Base-by-base conservation (phyloP, 192 early-diverging fungal species). In the Coemansia furcata region DNA sequence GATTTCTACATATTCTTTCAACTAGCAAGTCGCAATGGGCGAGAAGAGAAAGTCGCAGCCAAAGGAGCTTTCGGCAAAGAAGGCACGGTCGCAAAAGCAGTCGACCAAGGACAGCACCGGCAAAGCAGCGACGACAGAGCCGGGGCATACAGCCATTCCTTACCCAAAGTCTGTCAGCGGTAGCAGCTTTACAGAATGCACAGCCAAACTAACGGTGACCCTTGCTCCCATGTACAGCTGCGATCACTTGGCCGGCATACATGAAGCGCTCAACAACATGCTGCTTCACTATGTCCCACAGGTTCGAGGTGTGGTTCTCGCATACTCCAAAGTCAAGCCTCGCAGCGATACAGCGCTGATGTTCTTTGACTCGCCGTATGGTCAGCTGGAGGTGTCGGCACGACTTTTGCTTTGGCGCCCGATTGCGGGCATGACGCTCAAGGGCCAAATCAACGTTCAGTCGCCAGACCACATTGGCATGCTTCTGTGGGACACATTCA, bases 391-490 rank as follows among this genome's bases (percentile, higher is more conserved):
- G 54, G 84, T 97, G 29, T 68, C 76, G 10, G 89, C 83, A 3
- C 85, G 79, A 32, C 84, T 97, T 19, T 75, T 90, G 64, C 85
- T 94, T 30, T 97, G 94, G 87, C 77, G 88, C 55, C 96, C 96
- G 4, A 72, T 76, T 58, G 85, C 87, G 49, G 91, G 90, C 58
- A 79, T 69, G 76, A 29, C 50, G 19, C 65, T 72, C 46, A 43
- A 54, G 46, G 80, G 83, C 32, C 55, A 38, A 7, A 95, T 98
- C 69, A 98, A 94, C 79, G 89, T 96, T 57, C 93, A 96, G 52
- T 96, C 95, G 49, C 86, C 92, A 6, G 94, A 95, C 75, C 96
- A 98, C 65, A 92, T 98, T 72, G 96, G 95, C 69, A 82, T 96
- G 29, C 85, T 98, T 49, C 85, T 98, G 57, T 94, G 95, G 77